Conservation (phyloP, 208 protist genomes). For the Leishmania tropica region DNA sequence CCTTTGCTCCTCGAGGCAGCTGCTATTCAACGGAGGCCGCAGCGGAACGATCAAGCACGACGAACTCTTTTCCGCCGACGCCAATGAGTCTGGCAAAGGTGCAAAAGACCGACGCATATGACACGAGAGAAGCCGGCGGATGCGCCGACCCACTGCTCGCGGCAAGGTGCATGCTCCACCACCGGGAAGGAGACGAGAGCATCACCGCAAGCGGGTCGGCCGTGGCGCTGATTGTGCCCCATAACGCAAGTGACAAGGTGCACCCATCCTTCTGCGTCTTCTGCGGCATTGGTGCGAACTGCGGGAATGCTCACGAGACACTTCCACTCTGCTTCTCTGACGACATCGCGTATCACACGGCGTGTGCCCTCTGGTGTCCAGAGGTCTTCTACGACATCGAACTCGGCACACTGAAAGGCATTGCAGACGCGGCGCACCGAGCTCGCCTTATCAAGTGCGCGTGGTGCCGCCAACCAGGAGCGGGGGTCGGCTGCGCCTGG, state of each 20-base stretch:
- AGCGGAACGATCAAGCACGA: neutral
- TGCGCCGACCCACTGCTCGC: neutral
- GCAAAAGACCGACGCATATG: neutral
- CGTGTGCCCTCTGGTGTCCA: conserved; percentile 77
- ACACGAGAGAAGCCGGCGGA: neutral
- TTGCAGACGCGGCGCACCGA: conserved; percentile 37
- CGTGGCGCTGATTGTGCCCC: neutral
- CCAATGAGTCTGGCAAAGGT: neutral
- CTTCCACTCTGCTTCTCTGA: conserved; percentile 9
- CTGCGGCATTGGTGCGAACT: neutral
- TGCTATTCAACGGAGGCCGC: neutral
- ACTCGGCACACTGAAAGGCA: conserved; percentile 21
- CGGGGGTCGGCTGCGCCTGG: conserved; percentile 45
- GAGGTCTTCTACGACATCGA: conserved; percentile 70
- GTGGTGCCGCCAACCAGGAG: conserved; percentile 49
- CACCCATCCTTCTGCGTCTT: conserved; percentile 10
- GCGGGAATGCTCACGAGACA: neutral
- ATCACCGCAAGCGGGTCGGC: neutral
- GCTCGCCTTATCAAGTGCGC: conserved; percentile 50
- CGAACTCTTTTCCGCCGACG: neutral
- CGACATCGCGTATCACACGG: conserved; percentile 42
- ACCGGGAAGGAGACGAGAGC: neutral
- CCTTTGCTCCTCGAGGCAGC: neutral
- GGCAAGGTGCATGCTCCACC: neutral
- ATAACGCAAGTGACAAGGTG: neutral